Percentiles rank a stretch among this genome's conserved stretches.
Conservation (phyloP, 2,329 filamentous ascomycete species). For the Metarhizium humberi region DNA sequence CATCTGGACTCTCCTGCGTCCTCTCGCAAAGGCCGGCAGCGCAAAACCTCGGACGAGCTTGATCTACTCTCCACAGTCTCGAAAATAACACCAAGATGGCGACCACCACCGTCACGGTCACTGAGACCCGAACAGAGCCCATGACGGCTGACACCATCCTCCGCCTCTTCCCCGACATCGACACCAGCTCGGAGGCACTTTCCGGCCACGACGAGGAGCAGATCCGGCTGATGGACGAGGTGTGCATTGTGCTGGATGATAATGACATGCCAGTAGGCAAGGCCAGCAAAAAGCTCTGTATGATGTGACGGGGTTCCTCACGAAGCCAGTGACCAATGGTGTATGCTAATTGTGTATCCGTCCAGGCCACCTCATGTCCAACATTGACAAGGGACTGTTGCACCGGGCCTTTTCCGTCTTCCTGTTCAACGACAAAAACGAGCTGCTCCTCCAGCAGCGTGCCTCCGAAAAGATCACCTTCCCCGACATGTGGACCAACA, state of each 20-base stretch:
- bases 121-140: conserved; percentile 36
- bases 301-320: conserved; percentile 22
- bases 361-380: conserved; percentile 92
- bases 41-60: background rate
- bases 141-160: conserved; percentile 84
- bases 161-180: conserved; percentile 77
- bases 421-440: conserved; percentile 90
- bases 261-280: conserved; percentile 90
- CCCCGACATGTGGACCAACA: conserved; percentile 99
- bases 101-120: conserved; percentile 31
- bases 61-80: background rate
- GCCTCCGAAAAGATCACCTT: conserved; percentile 98
- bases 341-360: background rate
- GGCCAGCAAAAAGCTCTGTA: conserved; percentile 96
- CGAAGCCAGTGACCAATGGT: background rate
- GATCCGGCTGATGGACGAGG: conserved; percentile 96
- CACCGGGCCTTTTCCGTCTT: conserved; percentile 98
- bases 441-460: conserved; percentile 88
- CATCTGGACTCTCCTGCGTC: too few species aligned
- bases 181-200: conserved; percentile 63
- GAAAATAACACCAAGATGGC: conserved; percentile 15
- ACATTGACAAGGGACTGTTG: conserved; percentile 91
- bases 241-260: conserved; percentile 93
- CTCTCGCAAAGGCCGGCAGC: background rate
- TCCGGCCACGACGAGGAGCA: conserved; percentile 95